A percentile compares a stretch with the other conserved stretches of the same genome.
phyloP scores from a whole-genome alignment of 202 grass and related monocot species.

The Carex arenaria region DNA sequence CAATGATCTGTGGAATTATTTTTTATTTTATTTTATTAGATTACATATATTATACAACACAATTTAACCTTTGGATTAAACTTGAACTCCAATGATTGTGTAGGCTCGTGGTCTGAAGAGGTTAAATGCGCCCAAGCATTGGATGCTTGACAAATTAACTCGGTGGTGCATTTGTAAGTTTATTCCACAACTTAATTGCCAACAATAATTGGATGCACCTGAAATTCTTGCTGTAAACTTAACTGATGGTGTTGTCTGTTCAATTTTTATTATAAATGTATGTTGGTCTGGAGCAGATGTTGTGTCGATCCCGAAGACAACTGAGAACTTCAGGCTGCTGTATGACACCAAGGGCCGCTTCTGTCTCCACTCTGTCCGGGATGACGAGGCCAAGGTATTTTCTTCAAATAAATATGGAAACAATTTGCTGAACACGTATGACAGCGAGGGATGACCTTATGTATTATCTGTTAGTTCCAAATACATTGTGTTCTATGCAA shows the following conservation, averaged over 20 bases:
- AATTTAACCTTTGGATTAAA: not conserved
- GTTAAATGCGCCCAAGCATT: conserved; percentile 38
- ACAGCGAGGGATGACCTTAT: too few species aligned
- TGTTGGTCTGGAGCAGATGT: conserved; percentile 15
- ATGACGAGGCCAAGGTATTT: conserved; percentile 33
- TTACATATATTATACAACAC: not conserved
- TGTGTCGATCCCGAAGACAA: conserved; percentile 30
- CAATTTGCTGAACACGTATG: not conserved
- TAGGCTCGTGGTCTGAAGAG: conserved; percentile 36
- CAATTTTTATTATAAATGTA: not conserved
- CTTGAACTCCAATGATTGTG: not conserved
- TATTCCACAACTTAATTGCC: not conserved
- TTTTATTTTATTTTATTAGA: not conserved
- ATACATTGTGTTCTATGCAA: not conserved
- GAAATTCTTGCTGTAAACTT: not conserved
- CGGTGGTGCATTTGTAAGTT: conserved; percentile 36
- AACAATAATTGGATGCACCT: not conserved
- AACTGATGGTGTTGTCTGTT: not conserved
- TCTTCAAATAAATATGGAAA: not conserved
- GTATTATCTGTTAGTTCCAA: not conserved
- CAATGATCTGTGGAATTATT: not conserved
- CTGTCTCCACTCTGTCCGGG: conserved; percentile 21
- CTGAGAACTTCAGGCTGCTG: conserved; percentile 30
- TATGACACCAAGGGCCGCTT: conserved; percentile 40
- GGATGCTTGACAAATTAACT: conserved; percentile 40